A percentile compares a stretch with the other conserved stretches of the same genome.
Evolutionary conservation across 768 basidiomycete genomes (phyloP).

Genomic region (Phlebiopsis gigantea): DNA sequence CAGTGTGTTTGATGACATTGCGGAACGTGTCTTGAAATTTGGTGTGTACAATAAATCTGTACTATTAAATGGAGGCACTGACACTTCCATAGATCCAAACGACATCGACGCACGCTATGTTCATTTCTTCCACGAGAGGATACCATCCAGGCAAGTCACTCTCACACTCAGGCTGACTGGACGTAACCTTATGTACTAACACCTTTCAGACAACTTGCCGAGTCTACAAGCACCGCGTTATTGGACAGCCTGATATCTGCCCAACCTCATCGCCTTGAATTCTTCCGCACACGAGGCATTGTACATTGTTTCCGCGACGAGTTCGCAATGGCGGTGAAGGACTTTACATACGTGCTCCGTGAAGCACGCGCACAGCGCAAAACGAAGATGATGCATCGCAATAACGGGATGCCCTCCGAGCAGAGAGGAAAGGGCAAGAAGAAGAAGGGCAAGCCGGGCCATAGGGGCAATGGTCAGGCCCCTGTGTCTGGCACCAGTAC

Average conservation of each 20-base stretch:
- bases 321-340: slow-evolving; percentile 64
- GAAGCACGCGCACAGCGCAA: slow-evolving; percentile 72
- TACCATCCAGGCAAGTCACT: slow-evolving; percentile 68
- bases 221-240: slow-evolving; percentile 73
- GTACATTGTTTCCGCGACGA: slow-evolving; percentile 88
- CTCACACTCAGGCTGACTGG: not conserved
- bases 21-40: slow-evolving; percentile 74
- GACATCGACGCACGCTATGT: slow-evolving; percentile 83
- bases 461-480: slow-evolving; percentile 55
- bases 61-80: slow-evolving; percentile 6
- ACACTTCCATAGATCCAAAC: slow-evolving; percentile 50
- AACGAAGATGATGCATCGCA: slow-evolving; percentile 50
- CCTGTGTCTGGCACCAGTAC: slow-evolving; percentile 63
- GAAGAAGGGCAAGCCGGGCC: slow-evolving; percentile 42
- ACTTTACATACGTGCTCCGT: slow-evolving; percentile 76
- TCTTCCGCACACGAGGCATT: slow-evolving; percentile 84
- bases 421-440: slow-evolving; percentile 43
- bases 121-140: slow-evolving; percentile 93
- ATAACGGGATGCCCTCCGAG: slow-evolving; percentile 32
- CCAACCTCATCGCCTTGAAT: slow-evolving; percentile 76
- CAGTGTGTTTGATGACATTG: slow-evolving; percentile 89
- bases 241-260: slow-evolving; percentile 73
- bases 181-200: slow-evolving; percentile 14
- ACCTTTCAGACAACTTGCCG: slow-evolving; percentile 66
- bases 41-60: slow-evolving; percentile 33